Conservation (phyloP, 495 filamentous ascomycete species). For the Corynascus novoguineensis region DNA sequence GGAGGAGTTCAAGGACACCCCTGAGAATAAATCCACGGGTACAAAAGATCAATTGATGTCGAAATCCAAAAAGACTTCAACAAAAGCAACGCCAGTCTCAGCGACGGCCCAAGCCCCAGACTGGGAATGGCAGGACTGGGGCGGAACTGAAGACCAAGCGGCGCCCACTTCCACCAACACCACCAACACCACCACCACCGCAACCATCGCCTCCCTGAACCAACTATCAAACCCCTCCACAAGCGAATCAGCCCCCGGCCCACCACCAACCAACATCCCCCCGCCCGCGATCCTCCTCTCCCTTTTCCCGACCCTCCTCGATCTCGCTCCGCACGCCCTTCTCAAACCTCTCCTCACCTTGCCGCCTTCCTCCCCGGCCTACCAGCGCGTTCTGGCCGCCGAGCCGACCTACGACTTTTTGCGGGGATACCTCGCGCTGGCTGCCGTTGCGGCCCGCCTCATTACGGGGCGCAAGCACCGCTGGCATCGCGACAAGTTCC, state of each 20-base stretch:
- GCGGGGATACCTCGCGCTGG: conserved; percentile 48
- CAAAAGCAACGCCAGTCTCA: conserved; percentile 12
- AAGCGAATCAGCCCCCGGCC: conserved; percentile 11
- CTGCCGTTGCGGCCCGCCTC: conserved; percentile 67
- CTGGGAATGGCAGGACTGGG: conserved; percentile 43
- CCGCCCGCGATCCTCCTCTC: conserved; percentile 79
- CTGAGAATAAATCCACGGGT: conserved; percentile 18
- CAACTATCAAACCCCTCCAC: neutral
- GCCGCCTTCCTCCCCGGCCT: conserved; percentile 38
- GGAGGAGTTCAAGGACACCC: conserved; percentile 52
- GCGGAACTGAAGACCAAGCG: conserved; percentile 13
- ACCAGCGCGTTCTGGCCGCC: conserved; percentile 54
- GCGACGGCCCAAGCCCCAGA: conserved; percentile 14
- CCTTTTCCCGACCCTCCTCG: conserved; percentile 62
- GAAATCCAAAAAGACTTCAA: conserved; percentile 4
- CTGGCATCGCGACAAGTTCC: conserved; percentile 81
- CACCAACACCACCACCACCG: neutral
- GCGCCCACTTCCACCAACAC: neutral
- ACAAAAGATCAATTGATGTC: conserved; percentile 11
- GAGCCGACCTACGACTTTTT: conserved; percentile 50
- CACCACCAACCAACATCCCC: conserved; percentile 80
- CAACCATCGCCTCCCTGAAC: too few relatives aligned
- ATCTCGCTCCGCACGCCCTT: conserved; percentile 47
- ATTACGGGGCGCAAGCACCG: conserved; percentile 80
- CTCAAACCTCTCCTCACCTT: conserved; percentile 52